Conservation (phyloP, 176 grass and related monocot genomes). For the Pontederia paniculata region DNA sequence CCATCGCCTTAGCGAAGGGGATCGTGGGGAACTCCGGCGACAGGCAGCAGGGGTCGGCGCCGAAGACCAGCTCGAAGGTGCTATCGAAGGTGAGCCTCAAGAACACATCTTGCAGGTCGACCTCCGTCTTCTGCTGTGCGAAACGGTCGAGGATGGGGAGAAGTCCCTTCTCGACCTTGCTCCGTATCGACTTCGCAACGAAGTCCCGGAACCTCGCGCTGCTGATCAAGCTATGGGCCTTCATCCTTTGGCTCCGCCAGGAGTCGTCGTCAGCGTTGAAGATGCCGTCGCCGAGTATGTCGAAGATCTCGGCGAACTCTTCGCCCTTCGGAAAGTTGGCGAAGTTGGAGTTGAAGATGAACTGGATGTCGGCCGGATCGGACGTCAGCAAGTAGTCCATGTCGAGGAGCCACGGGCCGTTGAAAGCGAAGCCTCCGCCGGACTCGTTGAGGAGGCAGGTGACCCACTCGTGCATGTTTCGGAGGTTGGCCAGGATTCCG, state of each 20-base stretch:
- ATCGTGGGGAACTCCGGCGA: slow-evolving; percentile 2
- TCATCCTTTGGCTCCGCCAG: not conserved
- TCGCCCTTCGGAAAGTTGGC: slow-evolving; percentile 8
- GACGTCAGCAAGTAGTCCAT: not conserved
- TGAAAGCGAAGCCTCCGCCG: not conserved
- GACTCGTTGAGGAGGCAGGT: not conserved
- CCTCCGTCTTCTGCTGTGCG: not conserved
- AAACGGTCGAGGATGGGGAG: not conserved
- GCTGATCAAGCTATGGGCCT: not conserved
- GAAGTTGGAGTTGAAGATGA: slow-evolving; percentile 2
- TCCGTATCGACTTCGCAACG: not conserved
- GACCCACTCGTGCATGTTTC: not conserved
- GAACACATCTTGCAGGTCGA: slow-evolving; percentile 14
- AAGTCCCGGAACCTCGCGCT: not conserved
- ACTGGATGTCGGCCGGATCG: slow-evolving; percentile 2
- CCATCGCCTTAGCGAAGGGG: slow-evolving; percentile 1
- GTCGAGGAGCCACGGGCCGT: slow-evolving; percentile 1
- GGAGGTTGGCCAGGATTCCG: not conserved
- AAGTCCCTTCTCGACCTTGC: slow-evolving; percentile 4
- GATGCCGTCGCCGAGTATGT: slow-evolving; percentile 11
- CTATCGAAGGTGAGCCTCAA: slow-evolving; percentile 8
- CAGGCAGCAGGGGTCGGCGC: slow-evolving; percentile 5
- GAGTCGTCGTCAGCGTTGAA: not conserved
- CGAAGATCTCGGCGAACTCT: slow-evolving; percentile 2
- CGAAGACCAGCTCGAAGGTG: slow-evolving; percentile 3